Evolutionary conservation across 805 yeast species (phyloP), one percentile per base, ranked within the genome.

Genomic region (Starmerella khaoyaiensis): DNA sequence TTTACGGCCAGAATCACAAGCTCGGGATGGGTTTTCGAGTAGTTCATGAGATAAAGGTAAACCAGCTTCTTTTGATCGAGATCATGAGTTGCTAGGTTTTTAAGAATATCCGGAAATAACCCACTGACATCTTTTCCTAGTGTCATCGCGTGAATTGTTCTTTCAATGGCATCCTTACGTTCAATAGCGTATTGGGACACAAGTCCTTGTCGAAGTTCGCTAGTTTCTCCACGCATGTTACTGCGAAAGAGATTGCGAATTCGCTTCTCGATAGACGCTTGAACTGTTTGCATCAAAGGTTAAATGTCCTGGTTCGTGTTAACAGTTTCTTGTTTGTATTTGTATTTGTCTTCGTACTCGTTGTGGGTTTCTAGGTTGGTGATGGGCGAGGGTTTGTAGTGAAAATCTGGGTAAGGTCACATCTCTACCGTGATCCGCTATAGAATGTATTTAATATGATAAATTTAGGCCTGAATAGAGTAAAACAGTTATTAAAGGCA

Each of bases 61-160:
- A 90, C 98, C 59, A 90, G 69, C 59, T 90, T 90, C 70, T 90
- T 90, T 63, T 90, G 96, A 51, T 90, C 95, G 44, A 90, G 64
- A 59, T 90, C 99, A 53, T 80, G 87, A 1, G 98, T 90, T 37
- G 98, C 96, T 49, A 90, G 79, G 61, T 90, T 90, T 62, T 90
- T 93, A 57, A 90, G 65, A 9, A 90, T 93, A 58, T 90, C 97
- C 2, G 99, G 98, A 51, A 90, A 90, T 38, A 90, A 65, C 2
- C 93, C 74, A 15, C 94, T 80, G 18, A 90, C 97, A 58, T 90
- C 98, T 55, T 90, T 90, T 9, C 97, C 97, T 21, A 84, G 72
- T 0, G 98, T 90, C 99, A 90, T 90, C 42, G 95, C 97, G 40
- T 90, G 93, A 54, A 90, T 90, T 16, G 93, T 94, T 42, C 94